A percentile compares a stretch with the other conserved stretches of the same genome.
Evolutionary conservation across 176 grass and related monocot species (phyloP).

Genomic region (Oryza brachyantha): DNA sequence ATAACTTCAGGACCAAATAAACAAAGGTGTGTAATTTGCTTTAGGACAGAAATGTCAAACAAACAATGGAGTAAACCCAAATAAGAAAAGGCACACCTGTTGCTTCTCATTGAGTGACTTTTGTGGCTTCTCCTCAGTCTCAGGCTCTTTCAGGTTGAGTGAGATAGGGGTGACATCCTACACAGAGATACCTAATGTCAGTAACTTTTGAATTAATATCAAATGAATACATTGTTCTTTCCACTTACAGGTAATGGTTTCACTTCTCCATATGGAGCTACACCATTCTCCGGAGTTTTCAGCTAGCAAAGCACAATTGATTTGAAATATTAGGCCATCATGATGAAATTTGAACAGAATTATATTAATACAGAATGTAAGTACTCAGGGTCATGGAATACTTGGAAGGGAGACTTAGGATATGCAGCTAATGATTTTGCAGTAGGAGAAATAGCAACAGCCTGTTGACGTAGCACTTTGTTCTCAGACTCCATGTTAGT

Average conservation of each 20-base stretch:
- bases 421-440: conserved; percentile 72
- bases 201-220: conserved; percentile 17
- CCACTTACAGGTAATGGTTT: conserved; percentile 72
- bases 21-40: not conserved
- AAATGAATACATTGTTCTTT: conserved; percentile 15
- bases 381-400: conserved; percentile 20
- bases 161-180: conserved; percentile 66
- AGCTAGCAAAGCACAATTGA: conserved; percentile 41
- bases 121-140: conserved; percentile 92
- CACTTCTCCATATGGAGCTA: conserved; percentile 64
- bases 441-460: conserved; percentile 89
- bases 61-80: conserved; percentile 22
- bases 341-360: not conserved
- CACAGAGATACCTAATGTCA: conserved; percentile 34
- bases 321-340: conserved; percentile 32
- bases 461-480: conserved; percentile 95
- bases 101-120: conserved; percentile 99
- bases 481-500: conserved; percentile 93
- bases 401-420: conserved; percentile 57
- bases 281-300: conserved; percentile 65
- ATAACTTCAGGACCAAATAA: conserved; percentile 33
- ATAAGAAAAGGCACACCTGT: conserved; percentile 61
- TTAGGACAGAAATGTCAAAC: not conserved
- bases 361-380: conserved; percentile 25
- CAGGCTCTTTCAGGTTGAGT: conserved; percentile 64